Percentiles rank a stretch among this genome's conserved stretches.
Conservation (phyloP, 352 stramenopile genomes). For the Globisporangium camurandrum region DNA sequence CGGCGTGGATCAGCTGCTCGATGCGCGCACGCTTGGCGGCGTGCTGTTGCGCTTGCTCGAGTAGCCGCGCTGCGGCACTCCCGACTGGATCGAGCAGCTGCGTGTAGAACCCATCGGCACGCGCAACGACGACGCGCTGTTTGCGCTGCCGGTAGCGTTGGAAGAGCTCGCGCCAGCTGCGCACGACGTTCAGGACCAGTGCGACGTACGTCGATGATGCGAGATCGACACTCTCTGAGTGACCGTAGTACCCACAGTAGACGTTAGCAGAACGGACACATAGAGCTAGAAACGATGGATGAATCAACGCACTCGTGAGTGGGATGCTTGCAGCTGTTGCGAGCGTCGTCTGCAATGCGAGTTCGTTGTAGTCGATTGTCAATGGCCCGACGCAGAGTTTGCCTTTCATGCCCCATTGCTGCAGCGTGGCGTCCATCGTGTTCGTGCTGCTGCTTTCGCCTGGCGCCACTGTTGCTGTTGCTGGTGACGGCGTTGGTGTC, state of each 20-base stretch:
- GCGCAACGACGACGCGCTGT: conserved; percentile 6
- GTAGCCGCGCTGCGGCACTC: conserved; percentile 9
- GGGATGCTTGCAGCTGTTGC: conserved; percentile 6
- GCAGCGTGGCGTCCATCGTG: conserved; percentile 3
- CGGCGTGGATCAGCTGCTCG: conserved; percentile 42
- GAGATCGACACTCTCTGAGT: conserved; percentile 19
- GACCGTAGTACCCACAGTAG: too few relatives aligned
- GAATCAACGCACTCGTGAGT: conserved; percentile 2
- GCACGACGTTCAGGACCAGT: conserved; percentile 37
- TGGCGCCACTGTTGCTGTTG: too few relatives aligned
- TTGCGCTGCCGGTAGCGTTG: conserved; percentile 26
- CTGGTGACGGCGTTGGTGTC: too few relatives aligned
- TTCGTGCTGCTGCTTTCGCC: neutral
- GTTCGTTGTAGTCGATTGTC: conserved; percentile 57
- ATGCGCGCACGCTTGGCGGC: conserved; percentile 19
- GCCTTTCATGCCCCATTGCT: conserved; percentile 43
- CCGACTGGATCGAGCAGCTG: conserved; percentile 2
- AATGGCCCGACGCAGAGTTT: conserved; percentile 50
- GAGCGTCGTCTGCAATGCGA: conserved; percentile 26
- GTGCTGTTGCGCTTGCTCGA: conserved; percentile 13
- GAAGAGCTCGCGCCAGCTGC: conserved; percentile 34
- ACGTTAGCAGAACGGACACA: too few relatives aligned
- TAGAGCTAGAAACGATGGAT: too few relatives aligned
- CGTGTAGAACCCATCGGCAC: conserved; percentile 5
- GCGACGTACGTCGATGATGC: conserved; percentile 36